A percentile compares a stretch with the other conserved stretches of the same genome.
Conservation (phyloP, 2,329 filamentous ascomycete species). For the Diaporthe ampelina region DNA sequence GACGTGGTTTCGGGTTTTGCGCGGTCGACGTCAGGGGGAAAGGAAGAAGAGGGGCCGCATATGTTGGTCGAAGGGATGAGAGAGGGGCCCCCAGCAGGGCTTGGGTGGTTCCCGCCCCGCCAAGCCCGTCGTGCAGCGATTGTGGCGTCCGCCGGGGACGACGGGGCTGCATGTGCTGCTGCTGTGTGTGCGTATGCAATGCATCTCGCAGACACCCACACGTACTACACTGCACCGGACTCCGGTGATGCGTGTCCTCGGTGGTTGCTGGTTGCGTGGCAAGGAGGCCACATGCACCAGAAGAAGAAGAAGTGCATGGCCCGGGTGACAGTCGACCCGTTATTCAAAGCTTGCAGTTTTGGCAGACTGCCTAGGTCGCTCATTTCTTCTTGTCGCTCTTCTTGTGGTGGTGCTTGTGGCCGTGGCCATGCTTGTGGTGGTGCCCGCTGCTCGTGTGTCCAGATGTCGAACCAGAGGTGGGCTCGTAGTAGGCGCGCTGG, state of each 20-base stretch:
- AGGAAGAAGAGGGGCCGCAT: background rate
- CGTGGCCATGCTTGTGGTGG: slow-evolving; percentile 42
- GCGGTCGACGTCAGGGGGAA: slow-evolving; percentile 13
- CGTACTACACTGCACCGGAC: background rate
- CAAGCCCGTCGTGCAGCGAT: slow-evolving; percentile 26
- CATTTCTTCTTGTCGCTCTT: slow-evolving; percentile 38
- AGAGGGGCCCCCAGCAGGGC: background rate
- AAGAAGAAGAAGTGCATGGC: no score
- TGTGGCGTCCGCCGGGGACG: slow-evolving; percentile 18
- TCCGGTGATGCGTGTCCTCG: slow-evolving; percentile 4
- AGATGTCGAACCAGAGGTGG: background rate
- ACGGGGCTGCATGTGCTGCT: background rate
- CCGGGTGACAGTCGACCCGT: no score
- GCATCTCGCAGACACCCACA: slow-evolving; percentile 12
- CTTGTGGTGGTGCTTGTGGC: slow-evolving; percentile 39
- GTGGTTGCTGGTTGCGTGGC: background rate
- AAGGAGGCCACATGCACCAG: no score
- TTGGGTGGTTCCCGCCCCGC: slow-evolving; percentile 12
- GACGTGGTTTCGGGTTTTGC: background rate
- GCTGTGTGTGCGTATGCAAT: slow-evolving; percentile 10
- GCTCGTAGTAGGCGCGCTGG: slow-evolving; percentile 48
- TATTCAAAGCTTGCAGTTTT: no score
- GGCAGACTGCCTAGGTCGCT: background rate
- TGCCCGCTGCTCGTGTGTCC: slow-evolving; percentile 8
- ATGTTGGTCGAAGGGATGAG: background rate